A percentile compares a stretch with the other conserved stretches of the same genome.
These are phyloP conservation scores for Aspergillus quadrilineatus DNA, from an alignment of 2,329 filamentous ascomycete species.

Conservation along the genomic window DNA sequence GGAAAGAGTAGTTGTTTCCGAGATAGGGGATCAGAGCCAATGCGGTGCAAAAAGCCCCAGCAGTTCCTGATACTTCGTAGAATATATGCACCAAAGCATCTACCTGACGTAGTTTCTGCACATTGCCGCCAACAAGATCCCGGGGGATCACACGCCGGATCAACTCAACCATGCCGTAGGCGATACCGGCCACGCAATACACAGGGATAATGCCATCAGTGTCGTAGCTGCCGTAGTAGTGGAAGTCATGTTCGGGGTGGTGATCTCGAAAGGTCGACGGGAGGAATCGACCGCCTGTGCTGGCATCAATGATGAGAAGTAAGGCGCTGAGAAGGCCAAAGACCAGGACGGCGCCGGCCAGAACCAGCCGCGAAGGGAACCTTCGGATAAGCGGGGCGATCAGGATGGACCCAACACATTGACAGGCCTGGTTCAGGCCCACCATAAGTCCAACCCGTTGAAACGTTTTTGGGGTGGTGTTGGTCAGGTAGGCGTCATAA, in stretches of 20 bases:
- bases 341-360: constrained; percentile 13
- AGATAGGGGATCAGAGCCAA: constrained; percentile 17
- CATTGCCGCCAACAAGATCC: constrained; percentile 17
- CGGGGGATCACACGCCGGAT: constrained; percentile 19
- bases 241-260: constrained; percentile 19
- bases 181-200: constrained; percentile 16
- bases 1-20: constrained; percentile 19
- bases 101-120: constrained; percentile 17
- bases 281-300: constrained; percentile 16
- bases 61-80: constrained; percentile 16
- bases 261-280: constrained; percentile 9
- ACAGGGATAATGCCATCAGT: constrained; percentile 20
- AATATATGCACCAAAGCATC: constrained; percentile 19
- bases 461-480: constrained; percentile 17
- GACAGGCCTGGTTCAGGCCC: constrained; percentile 18
- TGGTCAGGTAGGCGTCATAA: constrained; percentile 15
- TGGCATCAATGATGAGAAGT: constrained; percentile 19
- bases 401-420: constrained; percentile 20
- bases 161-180: constrained; percentile 20
- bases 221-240: constrained; percentile 18
- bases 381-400: constrained; percentile 19
- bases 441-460: constrained; percentile 21
- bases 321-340: constrained; percentile 19
- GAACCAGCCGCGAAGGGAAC: constrained; percentile 16
- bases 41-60: constrained; percentile 18